Evolutionary conservation across 768 basidiomycete genomes (phyloP).

Genomic region (Lactarius hatsudake): DNA sequence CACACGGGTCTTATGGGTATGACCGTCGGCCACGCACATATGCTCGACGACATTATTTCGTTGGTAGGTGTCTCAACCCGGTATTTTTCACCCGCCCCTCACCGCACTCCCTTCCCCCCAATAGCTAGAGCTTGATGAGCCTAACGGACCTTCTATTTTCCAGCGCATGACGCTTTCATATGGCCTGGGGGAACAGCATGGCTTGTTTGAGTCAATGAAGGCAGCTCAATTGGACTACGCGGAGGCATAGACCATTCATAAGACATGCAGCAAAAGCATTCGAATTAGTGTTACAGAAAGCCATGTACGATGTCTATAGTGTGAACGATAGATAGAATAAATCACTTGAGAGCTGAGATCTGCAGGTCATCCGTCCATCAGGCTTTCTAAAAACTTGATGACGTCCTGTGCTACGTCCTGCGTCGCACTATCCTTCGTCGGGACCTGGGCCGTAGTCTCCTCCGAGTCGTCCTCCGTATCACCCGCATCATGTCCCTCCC

Average conservation of each 20-base stretch:
- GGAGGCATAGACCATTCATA: constrained; percentile 5
- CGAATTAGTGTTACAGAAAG: constrained; percentile 9
- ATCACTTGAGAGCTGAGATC: not conserved
- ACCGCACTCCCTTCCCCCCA: constrained; percentile 25
- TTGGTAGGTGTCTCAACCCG: constrained; percentile 48
- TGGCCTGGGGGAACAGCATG: constrained; percentile 78
- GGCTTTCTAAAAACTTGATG: constrained; percentile 50
- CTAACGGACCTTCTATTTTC: constrained; percentile 53
- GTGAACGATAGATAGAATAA: constrained; percentile 10
- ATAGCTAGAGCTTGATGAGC: constrained; percentile 60
- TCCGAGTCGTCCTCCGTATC: constrained; percentile 21
- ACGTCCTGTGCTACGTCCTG: constrained; percentile 41
- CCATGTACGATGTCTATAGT: not conserved
- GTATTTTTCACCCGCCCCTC: not conserved
- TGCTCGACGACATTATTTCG: constrained; percentile 89
- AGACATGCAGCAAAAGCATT: not conserved
- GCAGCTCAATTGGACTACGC: constrained; percentile 34
- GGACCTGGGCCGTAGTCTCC: constrained; percentile 9
- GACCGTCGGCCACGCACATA: constrained; percentile 86
- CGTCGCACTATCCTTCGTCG: constrained; percentile 26
- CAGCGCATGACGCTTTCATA: constrained; percentile 79
- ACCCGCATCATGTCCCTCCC: constrained; percentile 18
- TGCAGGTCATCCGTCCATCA: constrained; percentile 30
- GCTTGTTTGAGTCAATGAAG: constrained; percentile 50
- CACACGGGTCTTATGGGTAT: constrained; percentile 62